phyloP scores from a whole-genome alignment of 768 basidiomycete species.

The Sarcodon sp. region DNA sequence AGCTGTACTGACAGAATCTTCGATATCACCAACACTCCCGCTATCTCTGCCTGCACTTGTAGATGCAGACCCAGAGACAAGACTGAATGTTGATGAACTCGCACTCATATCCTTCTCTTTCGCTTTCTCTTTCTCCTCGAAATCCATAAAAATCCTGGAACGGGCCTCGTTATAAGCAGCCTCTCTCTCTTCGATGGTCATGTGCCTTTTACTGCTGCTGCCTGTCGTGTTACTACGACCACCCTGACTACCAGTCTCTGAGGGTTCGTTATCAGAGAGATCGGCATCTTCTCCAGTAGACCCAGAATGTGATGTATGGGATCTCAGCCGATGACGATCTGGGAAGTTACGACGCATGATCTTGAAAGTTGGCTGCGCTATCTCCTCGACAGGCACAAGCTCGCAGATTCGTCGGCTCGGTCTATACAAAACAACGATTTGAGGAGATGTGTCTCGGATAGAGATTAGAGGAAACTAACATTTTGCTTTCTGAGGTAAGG shows the following conservation, averaged over 20 bases:
- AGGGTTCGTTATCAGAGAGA: slow-evolving; percentile 67
- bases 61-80: slow-evolving; percentile 56
- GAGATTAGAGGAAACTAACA: slow-evolving; percentile 35
- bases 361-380: slow-evolving; percentile 69
- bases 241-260: slow-evolving; percentile 70
- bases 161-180: slow-evolving; percentile 86
- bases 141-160: slow-evolving; percentile 76
- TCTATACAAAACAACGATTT: slow-evolving; percentile 22
- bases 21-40: slow-evolving; percentile 52
- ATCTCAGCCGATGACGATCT: slow-evolving; percentile 41
- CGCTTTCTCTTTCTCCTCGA: slow-evolving; percentile 45
- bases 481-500: slow-evolving; percentile 51
- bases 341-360: slow-evolving; percentile 63
- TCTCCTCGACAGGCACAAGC: slow-evolving; percentile 62
- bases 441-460: slow-evolving; percentile 5
- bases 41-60: slow-evolving; percentile 36
- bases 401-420: slow-evolving; percentile 61
- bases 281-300: slow-evolving; percentile 70
- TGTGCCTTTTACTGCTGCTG: slow-evolving; percentile 45
- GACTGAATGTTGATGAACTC: slow-evolving; percentile 63
- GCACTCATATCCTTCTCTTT: slow-evolving; percentile 65
- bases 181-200: slow-evolving; percentile 77
- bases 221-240: slow-evolving; percentile 54
- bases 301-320: slow-evolving; percentile 51
- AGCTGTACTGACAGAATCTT: slow-evolving; percentile 59